phyloP scores from a whole-genome alignment of 2,329 filamentous ascomycete genomes.

The Rugonectria rugulosa region DNA sequence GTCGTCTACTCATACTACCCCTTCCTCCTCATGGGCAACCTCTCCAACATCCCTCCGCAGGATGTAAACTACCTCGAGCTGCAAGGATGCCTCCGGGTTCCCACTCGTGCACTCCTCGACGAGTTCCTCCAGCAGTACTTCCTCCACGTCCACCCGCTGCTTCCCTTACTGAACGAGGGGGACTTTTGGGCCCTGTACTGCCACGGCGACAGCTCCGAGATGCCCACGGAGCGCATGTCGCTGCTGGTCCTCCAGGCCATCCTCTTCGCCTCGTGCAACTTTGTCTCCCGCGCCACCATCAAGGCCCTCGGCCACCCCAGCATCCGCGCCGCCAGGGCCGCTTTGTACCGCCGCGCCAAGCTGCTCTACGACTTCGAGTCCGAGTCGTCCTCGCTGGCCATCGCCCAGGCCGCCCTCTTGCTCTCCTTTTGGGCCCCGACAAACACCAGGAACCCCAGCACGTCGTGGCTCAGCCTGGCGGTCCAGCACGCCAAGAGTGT shows the following conservation, averaged over 20 bases:
- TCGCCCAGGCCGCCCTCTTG: conserved; percentile 52
- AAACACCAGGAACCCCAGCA: conserved; percentile 50
- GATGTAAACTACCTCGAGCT: conserved; percentile 26
- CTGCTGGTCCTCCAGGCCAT: conserved; percentile 57
- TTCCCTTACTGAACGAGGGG: conserved; percentile 26
- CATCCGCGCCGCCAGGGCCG: conserved; percentile 52
- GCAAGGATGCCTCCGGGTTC: conserved; percentile 25
- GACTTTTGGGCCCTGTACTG: conserved; percentile 34
- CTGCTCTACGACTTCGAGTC: conserved; percentile 55
- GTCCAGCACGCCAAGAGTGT: conserved; percentile 58
- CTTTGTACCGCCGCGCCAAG: conserved; percentile 50
- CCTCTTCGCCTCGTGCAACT: conserved; percentile 54
- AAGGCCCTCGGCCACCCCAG: conserved; percentile 52
- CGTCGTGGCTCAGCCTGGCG: conserved; percentile 57
- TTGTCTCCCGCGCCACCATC: conserved; percentile 49
- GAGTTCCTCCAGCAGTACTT: conserved; percentile 30
- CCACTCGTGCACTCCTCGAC: conserved; percentile 18
- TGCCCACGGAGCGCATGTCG: conserved; percentile 44
- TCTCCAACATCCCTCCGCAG: conserved; percentile 22
- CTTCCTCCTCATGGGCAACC: conserved; percentile 24
- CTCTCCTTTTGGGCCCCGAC: conserved; percentile 53
- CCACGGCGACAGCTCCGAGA: conserved; percentile 10
- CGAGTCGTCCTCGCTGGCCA: conserved; percentile 50
- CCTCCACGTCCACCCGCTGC: conserved; percentile 25
- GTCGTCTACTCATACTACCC: conserved; percentile 29